Evolutionary conservation across 768 basidiomycete genomes (phyloP), one percentile per base, ranked within the genome.

Genomic region (Trametopsis cervina): DNA sequence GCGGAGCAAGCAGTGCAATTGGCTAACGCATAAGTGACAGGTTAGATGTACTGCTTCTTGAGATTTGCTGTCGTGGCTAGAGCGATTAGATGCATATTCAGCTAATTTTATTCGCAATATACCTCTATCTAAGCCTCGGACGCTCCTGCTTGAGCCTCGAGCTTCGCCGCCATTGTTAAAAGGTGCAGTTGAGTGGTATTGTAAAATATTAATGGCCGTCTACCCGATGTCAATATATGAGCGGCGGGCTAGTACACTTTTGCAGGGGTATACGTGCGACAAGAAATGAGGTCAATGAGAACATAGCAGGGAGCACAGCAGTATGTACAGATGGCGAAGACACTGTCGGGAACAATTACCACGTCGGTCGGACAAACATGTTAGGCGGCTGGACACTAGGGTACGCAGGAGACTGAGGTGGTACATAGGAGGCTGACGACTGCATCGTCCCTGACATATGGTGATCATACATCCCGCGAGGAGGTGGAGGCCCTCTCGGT

Each of bases 1-100:
- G 91, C 89, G 15, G 74, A 83, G 61, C 76, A 79, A 52, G 89
- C 90, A 39, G 89, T 85, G 40, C 68, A 85, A 65, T 65, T 89
- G 41, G 84, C 85, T 46, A 64, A 61, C 50, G 51, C 63, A 40
- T 58, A 56, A 51, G 17, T 11, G n/a, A n/a, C n/a, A n/a, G n/a
- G n/a, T n/a, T n/a, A n/a, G n/a, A 33, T 33, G 29, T 33, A 33
- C 29, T 15, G 15, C 29, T 33, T 33, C 15, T 33, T 33, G 29
- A 7, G 15, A 33, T 33, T 33, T 18, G 39, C 22, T 40, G 39
- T 22, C 22, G 17, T 40, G 39, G 17, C 11, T 40, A 40, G 39
- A 40, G 22, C 18, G 7, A 40, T 17, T 17, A 22, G 39, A 40
- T 40, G 22, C 22, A 7, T 17, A 40, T 40, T 18, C 39, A 17